Conservation (phyloP, 768 basidiomycete genomes). For the Calocybe cyanea region DNA sequence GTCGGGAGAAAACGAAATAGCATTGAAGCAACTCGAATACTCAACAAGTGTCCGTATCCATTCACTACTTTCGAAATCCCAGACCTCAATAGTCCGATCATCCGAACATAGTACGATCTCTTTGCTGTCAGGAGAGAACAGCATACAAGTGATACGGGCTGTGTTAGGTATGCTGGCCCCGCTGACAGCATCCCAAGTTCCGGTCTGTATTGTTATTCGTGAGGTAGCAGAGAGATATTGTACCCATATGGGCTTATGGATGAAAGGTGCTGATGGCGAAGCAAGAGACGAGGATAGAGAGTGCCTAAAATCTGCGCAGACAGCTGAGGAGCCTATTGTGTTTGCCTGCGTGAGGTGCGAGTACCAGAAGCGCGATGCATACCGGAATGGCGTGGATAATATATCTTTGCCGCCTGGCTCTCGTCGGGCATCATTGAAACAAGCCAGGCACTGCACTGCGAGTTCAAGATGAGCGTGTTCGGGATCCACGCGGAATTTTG, state of each 20-base stretch:
- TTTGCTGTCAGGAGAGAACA: not conserved
- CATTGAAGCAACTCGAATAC: conserved; percentile 7
- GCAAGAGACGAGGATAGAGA: too few species aligned
- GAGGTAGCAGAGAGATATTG: too few species aligned
- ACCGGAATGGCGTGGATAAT: not conserved
- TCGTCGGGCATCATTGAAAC: not conserved
- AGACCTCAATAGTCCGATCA: conserved; percentile 2
- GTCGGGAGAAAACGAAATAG: conserved; percentile 10
- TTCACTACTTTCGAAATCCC: not conserved
- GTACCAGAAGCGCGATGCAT: conserved; percentile 1
- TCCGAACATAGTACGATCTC: conserved; percentile 2
- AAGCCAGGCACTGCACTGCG: conserved; percentile 1
- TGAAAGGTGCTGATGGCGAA: too few species aligned
- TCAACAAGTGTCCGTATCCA: conserved; percentile 1
- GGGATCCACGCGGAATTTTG: not conserved
- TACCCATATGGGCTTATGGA: too few species aligned
- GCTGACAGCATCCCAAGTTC: too few species aligned
- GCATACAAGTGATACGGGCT: not conserved
- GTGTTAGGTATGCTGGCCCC: too few species aligned
- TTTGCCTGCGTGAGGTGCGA: not conserved
- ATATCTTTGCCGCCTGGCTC: not conserved
- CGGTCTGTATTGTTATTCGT: too few species aligned
- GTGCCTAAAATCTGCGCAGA: too few species aligned
- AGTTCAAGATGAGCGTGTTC: conserved; percentile 1
- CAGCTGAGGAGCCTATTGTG: too few species aligned